Percentiles rank a stretch among this genome's conserved stretches.
These are phyloP conservation scores for Thecaphora thlaspeos DNA, from an alignment of 1,284 basidiomycete species.

Conservation along the genomic window DNA sequence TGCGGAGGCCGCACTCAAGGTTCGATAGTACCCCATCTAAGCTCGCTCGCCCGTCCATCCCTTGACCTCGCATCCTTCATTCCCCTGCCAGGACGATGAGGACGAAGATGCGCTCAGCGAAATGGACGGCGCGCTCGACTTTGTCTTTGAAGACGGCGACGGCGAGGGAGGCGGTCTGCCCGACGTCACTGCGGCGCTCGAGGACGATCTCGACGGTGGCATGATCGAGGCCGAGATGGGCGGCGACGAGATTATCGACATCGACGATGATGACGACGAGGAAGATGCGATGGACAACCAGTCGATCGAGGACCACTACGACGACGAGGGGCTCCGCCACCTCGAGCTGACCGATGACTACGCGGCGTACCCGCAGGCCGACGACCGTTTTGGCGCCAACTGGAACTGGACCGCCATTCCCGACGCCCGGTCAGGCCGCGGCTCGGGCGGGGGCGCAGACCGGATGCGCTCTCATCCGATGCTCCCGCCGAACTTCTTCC, in stretches of 20 bases:
- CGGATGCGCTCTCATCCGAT: too few species aligned
- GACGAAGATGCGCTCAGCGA: slow-evolving; percentile 56
- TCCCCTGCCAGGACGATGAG: too few species aligned
- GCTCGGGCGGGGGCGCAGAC: slow-evolving; percentile 9
- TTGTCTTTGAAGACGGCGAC: slow-evolving; percentile 33
- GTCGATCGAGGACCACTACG: slow-evolving; percentile 42
- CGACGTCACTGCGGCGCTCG: slow-evolving; percentile 25
- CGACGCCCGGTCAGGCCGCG: slow-evolving; percentile 8
- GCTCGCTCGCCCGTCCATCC: too few species aligned
- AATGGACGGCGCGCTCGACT: slow-evolving; percentile 65
- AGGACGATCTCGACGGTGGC: slow-evolving; percentile 22
- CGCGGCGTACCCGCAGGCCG: slow-evolving; percentile 14
- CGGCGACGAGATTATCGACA: slow-evolving; percentile 22
- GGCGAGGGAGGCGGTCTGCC: slow-evolving; percentile 19
- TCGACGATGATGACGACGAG: slow-evolving; percentile 38
- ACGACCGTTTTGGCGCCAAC: slow-evolving; percentile 55
- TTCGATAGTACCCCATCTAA: too few species aligned
- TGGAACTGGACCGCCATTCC: slow-evolving; percentile 50
- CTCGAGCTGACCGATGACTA: slow-evolving; percentile 49
- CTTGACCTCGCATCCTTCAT: too few species aligned
- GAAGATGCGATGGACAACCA: slow-evolving; percentile 36
- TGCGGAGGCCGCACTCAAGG: too few species aligned
- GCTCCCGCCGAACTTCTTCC: slow-evolving; percentile 47
- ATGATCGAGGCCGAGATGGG: slow-evolving; percentile 22
- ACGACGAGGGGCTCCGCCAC: slow-evolving; percentile 43